These are phyloP conservation scores for Blastobotrys malaysiensis DNA, from an alignment of 1,139 yeast genomes.

Conservation along the genomic window DNA sequence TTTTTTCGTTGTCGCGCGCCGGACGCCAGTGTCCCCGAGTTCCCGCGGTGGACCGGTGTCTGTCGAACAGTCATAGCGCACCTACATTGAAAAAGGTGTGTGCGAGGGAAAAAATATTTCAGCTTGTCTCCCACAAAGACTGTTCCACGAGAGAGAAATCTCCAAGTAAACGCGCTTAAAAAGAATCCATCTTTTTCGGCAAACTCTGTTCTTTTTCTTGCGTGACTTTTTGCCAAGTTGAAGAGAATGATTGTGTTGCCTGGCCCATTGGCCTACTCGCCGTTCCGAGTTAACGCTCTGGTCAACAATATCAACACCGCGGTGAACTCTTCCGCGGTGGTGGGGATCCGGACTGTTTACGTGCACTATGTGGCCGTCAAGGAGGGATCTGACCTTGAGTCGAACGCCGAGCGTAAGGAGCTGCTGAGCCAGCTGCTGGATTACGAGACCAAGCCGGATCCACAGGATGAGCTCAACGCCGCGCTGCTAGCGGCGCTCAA, in stretches of 20 bases:
- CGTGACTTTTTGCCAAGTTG: not conserved
- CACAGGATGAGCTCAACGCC: conserved; percentile 44
- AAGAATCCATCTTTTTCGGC: not conserved
- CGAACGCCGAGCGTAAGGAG: conserved; percentile 37
- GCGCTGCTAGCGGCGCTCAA: conserved; percentile 36
- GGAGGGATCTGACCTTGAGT: conserved; percentile 27
- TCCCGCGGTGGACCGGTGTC: too few species aligned
- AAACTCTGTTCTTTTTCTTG: conserved; percentile 2
- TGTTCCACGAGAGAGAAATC: not conserved
- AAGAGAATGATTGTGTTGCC: conserved; percentile 54
- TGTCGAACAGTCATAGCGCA: not conserved
- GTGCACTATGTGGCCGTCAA: conserved; percentile 75
- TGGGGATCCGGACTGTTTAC: conserved; percentile 65
- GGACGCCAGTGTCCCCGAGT: not conserved
- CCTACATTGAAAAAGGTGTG: not conserved
- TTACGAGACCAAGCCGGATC: conserved; percentile 67
- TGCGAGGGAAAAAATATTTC: not conserved
- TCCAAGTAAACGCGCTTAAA: not conserved
- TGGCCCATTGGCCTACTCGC: conserved; percentile 88
- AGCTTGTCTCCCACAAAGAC: not conserved
- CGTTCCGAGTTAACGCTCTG: conserved; percentile 72
- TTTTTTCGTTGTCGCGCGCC: not conserved
- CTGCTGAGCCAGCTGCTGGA: conserved; percentile 56
- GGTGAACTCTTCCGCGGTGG: conserved; percentile 60
- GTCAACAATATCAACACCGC: conserved; percentile 66